Base-by-base conservation (phyloP, 2,329 filamentous ascomycete species). In the Dryadomyces sulphureus region DNA sequence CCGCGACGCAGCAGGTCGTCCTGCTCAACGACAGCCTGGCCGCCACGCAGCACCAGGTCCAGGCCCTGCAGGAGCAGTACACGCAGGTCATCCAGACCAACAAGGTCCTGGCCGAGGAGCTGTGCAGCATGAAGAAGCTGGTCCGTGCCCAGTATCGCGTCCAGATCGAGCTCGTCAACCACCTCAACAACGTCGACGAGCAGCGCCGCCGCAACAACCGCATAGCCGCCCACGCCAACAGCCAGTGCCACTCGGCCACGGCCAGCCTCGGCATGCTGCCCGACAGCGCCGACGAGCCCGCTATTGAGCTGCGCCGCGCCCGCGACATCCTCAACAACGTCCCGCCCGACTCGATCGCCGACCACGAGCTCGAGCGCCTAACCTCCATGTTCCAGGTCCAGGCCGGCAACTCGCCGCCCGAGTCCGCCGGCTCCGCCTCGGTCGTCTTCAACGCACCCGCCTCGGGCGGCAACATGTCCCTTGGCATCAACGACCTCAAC, bases 31-130 rank as follows among this genome's bases (percentile, higher is more conserved):
- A 87, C 56, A 88, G 93, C 55, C 69, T 95, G 44, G 78, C 87
- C 45, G 90, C 89, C 9, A 93, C 89, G 6, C 87, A 94, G 57
- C 86, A 94, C 58, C 90, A 96, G 62, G 77, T 96, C 36, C 87
- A 94, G 59, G 77, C 84, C 48, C 68, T 96, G 36, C 85, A 92
- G 56, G 85, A 90, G 55, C 77, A 86, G 52, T 92, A 88, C 60
- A 79, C 81, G 49, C 87, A 94, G 56, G 73, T 95, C 45, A 65
- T 72, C 14, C 72, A 77, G 53, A 72, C 73, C 11, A 80, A 81
- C 57, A 70, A 73, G 53, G 64, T 77, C 17, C 69, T 82, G 41
- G 67, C 79, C 35, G 75, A 77, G 49, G 76, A 81, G 56, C 72
- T 81, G 19, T 55, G 78, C 50, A 68, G 69, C 39, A 58, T 80